Evolutionary conservation across 164 flowering plant species (phyloP).

Genomic region (Euptelea pleiosperma): DNA sequence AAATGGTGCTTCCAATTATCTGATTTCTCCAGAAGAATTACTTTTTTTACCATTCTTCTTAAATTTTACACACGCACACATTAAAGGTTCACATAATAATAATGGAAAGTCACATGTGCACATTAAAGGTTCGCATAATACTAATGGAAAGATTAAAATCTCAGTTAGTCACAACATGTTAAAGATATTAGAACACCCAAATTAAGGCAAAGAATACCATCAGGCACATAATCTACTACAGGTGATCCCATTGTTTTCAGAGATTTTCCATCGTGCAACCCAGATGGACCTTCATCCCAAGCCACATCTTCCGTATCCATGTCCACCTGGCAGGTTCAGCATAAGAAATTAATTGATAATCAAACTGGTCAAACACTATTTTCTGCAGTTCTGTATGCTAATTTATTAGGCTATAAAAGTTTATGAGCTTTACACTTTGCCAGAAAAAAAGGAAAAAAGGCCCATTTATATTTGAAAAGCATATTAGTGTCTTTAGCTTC

Average conservation of each 20-base stretch:
- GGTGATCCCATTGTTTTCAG: conserved; percentile 20
- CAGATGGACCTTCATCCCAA: conserved; percentile 26
- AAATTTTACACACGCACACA: too few species aligned
- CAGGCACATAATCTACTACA: conserved; percentile 21
- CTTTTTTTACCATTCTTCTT: too few species aligned
- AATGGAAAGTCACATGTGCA: too few species aligned
- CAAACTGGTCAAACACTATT: not conserved
- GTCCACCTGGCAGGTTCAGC: conserved; percentile 59
- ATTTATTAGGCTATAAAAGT: not conserved
- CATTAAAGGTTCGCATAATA: not conserved
- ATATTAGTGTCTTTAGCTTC: too few species aligned
- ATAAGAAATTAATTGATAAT: not conserved
- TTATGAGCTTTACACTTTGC: too few species aligned
- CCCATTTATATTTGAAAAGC: too few species aligned
- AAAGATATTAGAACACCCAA: conserved; percentile 1
- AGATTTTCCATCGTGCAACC: conserved; percentile 22
- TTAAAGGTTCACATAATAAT: too few species aligned
- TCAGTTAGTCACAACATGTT: not conserved
- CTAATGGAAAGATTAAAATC: not conserved
- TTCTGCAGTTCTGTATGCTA: not conserved
- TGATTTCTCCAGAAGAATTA: too few species aligned
- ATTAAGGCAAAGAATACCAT: conserved; percentile 36
- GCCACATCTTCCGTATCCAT: conserved; percentile 81
- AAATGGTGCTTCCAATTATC: too few species aligned
- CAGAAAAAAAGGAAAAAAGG: not conserved